phyloP scores from a whole-genome alignment of 2,329 filamentous ascomycete species.

The Phialemoniopsis sp. region DNA sequence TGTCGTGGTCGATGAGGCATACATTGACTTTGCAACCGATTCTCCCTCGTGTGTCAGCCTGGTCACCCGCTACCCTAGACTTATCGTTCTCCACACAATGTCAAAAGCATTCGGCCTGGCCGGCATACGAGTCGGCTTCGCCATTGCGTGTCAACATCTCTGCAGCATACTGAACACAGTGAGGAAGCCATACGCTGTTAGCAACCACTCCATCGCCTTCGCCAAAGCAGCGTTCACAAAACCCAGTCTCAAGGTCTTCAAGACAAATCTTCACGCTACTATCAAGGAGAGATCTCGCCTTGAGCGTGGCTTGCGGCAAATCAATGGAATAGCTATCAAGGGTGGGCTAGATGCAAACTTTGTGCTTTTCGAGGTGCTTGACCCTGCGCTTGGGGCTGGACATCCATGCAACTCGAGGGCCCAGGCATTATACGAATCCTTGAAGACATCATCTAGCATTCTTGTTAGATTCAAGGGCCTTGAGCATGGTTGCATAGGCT shows the following conservation, averaged over 20 bases:
- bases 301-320: constrained; percentile 64
- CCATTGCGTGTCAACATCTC: constrained; percentile 72
- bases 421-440: constrained; percentile 72
- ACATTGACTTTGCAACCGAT: constrained; percentile 84
- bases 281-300: constrained; percentile 74
- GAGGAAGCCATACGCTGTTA: constrained; percentile 95
- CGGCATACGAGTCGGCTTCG: constrained; percentile 84
- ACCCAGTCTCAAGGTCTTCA: constrained; percentile 70
- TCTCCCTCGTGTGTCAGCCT: constrained; percentile 79
- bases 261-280: constrained; percentile 63
- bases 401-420: constrained; percentile 77
- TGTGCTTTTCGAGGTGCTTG: constrained; percentile 81
- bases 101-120: constrained; percentile 96
- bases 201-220: constrained; percentile 79
- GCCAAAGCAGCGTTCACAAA: constrained; percentile 68
- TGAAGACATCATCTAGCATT: constrained; percentile 83
- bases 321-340: constrained; percentile 75
- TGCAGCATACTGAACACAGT: constrained; percentile 81
- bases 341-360: constrained; percentile 87
- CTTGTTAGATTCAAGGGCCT: constrained; percentile 92
- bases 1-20: constrained; percentile 91
- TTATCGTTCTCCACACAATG: constrained; percentile 99
- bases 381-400: constrained; percentile 62
- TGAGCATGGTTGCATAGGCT: constrained; percentile 85
- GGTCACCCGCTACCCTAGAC: constrained; percentile 88